Base-by-base conservation (phyloP, 257 asterid species). In the Paraleonurus japonicus region DNA sequence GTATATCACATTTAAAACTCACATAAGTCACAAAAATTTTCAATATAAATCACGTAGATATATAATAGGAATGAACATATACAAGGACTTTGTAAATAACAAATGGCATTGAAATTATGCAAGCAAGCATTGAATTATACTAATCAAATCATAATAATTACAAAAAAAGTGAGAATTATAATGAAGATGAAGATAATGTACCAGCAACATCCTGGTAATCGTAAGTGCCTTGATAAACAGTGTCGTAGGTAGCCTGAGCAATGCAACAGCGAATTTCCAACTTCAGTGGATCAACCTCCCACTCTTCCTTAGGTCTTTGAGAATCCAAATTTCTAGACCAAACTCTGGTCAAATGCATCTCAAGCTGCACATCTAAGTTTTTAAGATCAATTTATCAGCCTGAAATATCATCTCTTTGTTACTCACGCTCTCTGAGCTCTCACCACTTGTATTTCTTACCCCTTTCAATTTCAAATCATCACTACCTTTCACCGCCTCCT, bases 301-400 rank as follows among this genome's bases (percentile, higher is more conserved):
- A 91, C 13, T 59, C 85, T 58, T 91, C 96, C 76, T 73, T 91
- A 13, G 92, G 88, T 77, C 50, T 82, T 15, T 65, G 81, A 22
- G 15, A n/a, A 37, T 87, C 95, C 7, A 75, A 53, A 51, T 70
- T 80, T 65, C 65, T 75, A 0, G 97, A 92, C 91, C 89, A 87
- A 77, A 80, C 92, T 28, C 87, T 85, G 61, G 89, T 89, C 75
- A 87, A 70, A 73, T 92, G 95, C 83, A 80, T 85, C 88, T 92
- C 93, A 72, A 92, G 89, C 75, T 92, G 92, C 80, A 82, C 82
- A 80, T 92, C 97, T 83, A 92, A 82, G 74, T 74, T 85, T 65
- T 86, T 92, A 23, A 92, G 83, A 79, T 92, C 97, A 65, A 92
- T 79, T 87, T 82, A 76, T 92, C 96, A 3, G 96, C 97, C 72